These are phyloP conservation scores for Cruciata laevipes DNA, from an alignment of 257 asterid species.

Conservation along the genomic window DNA sequence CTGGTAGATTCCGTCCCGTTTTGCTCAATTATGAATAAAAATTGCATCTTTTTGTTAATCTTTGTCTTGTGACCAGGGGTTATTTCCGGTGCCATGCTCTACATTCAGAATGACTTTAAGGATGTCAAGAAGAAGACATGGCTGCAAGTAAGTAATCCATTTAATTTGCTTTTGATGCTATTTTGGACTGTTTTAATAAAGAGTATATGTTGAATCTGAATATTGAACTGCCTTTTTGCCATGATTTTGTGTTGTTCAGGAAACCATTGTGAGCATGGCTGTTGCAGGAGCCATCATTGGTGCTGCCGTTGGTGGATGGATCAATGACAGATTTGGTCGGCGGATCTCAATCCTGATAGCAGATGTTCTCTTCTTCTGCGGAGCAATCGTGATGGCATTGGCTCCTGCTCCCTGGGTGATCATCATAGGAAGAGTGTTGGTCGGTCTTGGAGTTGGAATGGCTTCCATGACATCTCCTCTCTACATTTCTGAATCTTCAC, in stretches of 20 bases:
- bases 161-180: background rate
- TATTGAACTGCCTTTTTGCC: background rate
- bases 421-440: constrained; percentile 46
- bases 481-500: constrained; percentile 61
- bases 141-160: constrained; percentile 33
- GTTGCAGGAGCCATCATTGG: constrained; percentile 67
- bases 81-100: constrained; percentile 41
- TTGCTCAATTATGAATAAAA: no score
- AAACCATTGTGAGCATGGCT: constrained; percentile 62
- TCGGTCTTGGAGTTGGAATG: constrained; percentile 68
- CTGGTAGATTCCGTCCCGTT: constrained; percentile 6
- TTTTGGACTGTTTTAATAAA: no score
- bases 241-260: constrained; percentile 21
- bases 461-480: constrained; percentile 73
- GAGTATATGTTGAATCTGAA: no score
- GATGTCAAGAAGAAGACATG: constrained; percentile 29
- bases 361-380: constrained; percentile 45
- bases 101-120: constrained; percentile 32
- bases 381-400: constrained; percentile 46
- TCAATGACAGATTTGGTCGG: constrained; percentile 50
- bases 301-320: constrained; percentile 59
- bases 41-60: background rate
- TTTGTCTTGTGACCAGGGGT: constrained; percentile 16
- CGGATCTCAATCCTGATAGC: constrained; percentile 39
- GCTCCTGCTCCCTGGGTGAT: constrained; percentile 45